Percentiles rank a stretch among this genome's conserved stretches.
Conservation (phyloP, 352 stramenopile species). For the Elongisporangium senticosum region DNA sequence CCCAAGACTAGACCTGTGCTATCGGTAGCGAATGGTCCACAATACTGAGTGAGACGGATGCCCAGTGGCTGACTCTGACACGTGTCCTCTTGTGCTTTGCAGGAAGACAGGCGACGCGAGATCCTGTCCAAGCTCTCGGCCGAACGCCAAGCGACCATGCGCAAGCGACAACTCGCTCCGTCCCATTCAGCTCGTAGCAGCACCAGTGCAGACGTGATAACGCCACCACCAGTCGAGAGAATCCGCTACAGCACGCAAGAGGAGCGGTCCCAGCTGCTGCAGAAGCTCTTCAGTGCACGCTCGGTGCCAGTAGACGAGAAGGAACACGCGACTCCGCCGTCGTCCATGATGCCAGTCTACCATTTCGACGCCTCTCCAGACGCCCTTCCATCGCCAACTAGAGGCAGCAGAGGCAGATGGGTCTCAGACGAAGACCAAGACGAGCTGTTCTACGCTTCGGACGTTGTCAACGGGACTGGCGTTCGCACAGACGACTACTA, state of each 20-base stretch:
- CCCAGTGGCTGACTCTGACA: too few relatives aligned
- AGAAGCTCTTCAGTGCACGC: conserved; percentile 15
- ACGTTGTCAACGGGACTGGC: conserved; percentile 20
- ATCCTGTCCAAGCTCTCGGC: conserved; percentile 64
- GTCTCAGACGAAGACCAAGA: conserved; percentile 9
- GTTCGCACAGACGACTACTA: too few relatives aligned
- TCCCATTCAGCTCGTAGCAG: conserved; percentile 2
- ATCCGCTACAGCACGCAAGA: conserved; percentile 10
- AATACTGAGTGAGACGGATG: too few relatives aligned
- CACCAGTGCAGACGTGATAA: neutral
- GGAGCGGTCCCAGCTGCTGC: conserved; percentile 17
- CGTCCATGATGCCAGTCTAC: too few relatives aligned
- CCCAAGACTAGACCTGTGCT: conserved; percentile 28
- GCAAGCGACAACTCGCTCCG: neutral
- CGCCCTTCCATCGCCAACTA: conserved; percentile 5
- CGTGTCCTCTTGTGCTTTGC: conserved; percentile 1
- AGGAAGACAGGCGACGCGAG: conserved; percentile 55
- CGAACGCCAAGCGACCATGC: conserved; percentile 38
- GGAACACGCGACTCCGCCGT: too few relatives aligned
- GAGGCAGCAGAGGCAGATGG: conserved; percentile 2
- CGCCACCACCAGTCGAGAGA: neutral
- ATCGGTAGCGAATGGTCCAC: conserved; percentile 13
- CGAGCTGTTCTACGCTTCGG: conserved; percentile 47
- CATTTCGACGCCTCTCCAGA: too few relatives aligned
- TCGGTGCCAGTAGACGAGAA: conserved; percentile 4